Conservation (phyloP, 1,284 basidiomycete genomes). For the Irpex rosettiformis region DNA sequence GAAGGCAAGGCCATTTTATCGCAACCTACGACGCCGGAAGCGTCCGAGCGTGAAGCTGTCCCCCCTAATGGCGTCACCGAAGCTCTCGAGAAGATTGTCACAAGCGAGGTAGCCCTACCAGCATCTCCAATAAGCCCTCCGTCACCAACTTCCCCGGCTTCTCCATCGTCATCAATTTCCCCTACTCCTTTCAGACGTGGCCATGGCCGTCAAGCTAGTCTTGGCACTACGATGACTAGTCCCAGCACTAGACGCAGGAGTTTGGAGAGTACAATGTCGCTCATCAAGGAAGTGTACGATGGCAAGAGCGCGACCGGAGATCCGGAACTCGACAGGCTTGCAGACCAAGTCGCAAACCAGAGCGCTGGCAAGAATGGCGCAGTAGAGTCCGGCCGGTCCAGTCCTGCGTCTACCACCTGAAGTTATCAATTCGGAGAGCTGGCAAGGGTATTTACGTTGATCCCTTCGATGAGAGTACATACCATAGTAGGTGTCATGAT, state of each 20-base stretch:
- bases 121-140: slow-evolving; percentile 23
- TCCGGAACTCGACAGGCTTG: slow-evolving; percentile 32
- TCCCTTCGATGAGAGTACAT: not conserved
- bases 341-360: slow-evolving; percentile 30
- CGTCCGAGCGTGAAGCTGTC: slow-evolving; percentile 41
- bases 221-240: slow-evolving; percentile 96
- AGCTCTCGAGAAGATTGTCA: slow-evolving; percentile 47
- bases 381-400: slow-evolving; percentile 7
- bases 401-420: slow-evolving; percentile 6
- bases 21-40: slow-evolving; percentile 47
- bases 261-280: slow-evolving; percentile 93
- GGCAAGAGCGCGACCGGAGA: slow-evolving; percentile 25
- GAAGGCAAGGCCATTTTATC: slow-evolving; percentile 66
- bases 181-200: slow-evolving; percentile 64
- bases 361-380: slow-evolving; percentile 24
- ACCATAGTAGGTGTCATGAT: not conserved
- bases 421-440: not conserved
- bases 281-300: slow-evolving; percentile 89
- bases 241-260: slow-evolving; percentile 91
- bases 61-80: slow-evolving; percentile 52
- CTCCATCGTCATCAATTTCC: slow-evolving; percentile 34
- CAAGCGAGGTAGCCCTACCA: slow-evolving; percentile 26
- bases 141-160: slow-evolving; percentile 31
- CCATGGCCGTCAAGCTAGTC: slow-evolving; percentile 83
- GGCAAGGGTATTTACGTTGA: not conserved